Conservation (phyloP, 1,139 yeast genomes). For the Scheffersomyces illinoinensis region DNA sequence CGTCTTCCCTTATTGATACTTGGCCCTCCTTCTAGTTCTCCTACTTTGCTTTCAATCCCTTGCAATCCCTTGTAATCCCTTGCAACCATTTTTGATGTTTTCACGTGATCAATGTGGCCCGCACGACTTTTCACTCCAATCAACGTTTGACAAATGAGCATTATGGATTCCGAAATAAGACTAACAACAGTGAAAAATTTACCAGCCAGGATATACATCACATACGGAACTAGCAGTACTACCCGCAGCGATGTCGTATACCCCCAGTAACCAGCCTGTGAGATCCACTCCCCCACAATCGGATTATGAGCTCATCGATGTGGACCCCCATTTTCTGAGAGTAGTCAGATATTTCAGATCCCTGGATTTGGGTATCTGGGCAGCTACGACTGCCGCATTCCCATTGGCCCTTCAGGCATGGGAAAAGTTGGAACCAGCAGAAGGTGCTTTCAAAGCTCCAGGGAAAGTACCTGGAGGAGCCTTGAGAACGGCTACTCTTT, state of each 20-base stretch:
- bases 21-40: background rate
- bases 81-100: background rate
- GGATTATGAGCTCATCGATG: conserved; percentile 63
- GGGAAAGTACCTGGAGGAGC: conserved; percentile 56
- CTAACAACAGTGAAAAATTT: background rate
- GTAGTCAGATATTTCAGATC: conserved; percentile 74
- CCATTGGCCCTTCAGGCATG: conserved; percentile 63
- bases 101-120: background rate
- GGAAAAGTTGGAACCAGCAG: conserved; percentile 64
- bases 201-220: background rate
- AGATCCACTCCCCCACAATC: conserved; percentile 46
- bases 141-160: conserved; percentile 29
- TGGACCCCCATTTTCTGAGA: conserved; percentile 74
- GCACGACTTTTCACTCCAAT: conserved; percentile 25
- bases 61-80: too few species aligned
- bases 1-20: background rate
- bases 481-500: conserved; percentile 57
- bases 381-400: conserved; percentile 60
- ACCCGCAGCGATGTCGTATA: conserved; percentile 38
- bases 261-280: conserved; percentile 41
- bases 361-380: conserved; percentile 68
- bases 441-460: conserved; percentile 59
- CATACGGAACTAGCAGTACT: conserved; percentile 1
- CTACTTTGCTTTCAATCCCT: background rate
- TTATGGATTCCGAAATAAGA: conserved; percentile 2